Conservation (phyloP, 257 asterid genomes). For the Echites panduratus region DNA sequence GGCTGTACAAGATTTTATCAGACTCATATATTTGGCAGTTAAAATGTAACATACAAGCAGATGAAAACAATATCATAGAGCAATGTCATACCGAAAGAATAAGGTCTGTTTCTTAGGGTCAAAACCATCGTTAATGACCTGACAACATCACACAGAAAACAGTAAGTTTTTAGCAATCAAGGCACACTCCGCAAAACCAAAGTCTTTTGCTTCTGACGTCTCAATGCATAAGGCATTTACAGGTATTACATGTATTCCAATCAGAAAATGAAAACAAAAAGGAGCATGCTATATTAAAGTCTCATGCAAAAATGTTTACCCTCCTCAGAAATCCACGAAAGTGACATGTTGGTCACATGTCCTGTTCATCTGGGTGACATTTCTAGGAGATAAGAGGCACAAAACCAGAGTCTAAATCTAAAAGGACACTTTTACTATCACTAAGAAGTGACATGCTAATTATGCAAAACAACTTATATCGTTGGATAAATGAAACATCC, state of each 20-base stretch:
- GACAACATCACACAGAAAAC: constrained; percentile 15
- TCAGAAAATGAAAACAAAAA: not conserved
- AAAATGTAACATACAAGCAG: constrained; percentile 16
- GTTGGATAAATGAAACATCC: no score
- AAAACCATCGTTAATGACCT: constrained; percentile 81
- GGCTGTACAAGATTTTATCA: constrained; percentile 39
- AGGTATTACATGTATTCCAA: not conserved
- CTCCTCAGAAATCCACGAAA: not conserved
- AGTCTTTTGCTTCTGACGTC: not conserved
- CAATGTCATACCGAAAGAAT: constrained; percentile 57
- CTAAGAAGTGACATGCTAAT: constrained; percentile 1
- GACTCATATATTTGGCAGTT: constrained; percentile 26
- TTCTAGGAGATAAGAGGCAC: not conserved
- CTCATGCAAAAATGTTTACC: not conserved
- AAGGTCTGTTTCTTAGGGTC: constrained; percentile 89
- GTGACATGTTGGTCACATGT: not conserved
- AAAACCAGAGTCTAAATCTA: not conserved
- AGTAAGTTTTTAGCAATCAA: not conserved
- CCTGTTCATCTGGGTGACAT: not conserved
- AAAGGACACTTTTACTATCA: not conserved
- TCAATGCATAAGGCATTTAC: not conserved
- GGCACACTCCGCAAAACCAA: not conserved
- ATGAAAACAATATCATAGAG: constrained; percentile 13
- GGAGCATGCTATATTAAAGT: not conserved
- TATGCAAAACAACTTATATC: not conserved